Evolutionary conservation across 2,329 filamentous ascomycete genomes (phyloP), one percentile per base, ranked within the genome.

Genomic region (Phialocephala sp.): DNA sequence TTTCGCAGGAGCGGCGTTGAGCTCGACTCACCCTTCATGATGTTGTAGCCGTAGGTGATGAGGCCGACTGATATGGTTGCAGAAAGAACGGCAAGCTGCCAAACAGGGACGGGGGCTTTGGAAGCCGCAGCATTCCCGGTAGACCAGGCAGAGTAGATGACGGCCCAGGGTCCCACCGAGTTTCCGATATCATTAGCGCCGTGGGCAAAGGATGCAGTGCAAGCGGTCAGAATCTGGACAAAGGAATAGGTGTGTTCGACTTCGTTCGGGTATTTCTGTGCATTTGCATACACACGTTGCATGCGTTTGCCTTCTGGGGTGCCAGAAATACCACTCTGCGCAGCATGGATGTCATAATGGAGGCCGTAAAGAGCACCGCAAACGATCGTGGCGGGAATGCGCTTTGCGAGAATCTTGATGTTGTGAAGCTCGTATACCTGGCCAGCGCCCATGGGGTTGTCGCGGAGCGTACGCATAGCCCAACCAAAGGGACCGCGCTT

Each of bases 291-390:
- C 65, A 91, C 88, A 52, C 85, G 82, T 73, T 85, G 80, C 89
- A 92, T 92, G 67, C 91, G 89, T 41, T 80, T 80, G 65, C 90
- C 91, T 67, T 93, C 91, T 8, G 90, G 90, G 1, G 91, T 92
- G 24, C 90, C 90, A 14, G 82, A 75, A 54, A 92, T 84, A 75
- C 91, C 91, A 60, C 83, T 82, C 81, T 93, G 91, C 4, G 90
- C 89, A 58, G 86, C 84, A 83, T 94, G 91, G 74, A 94, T 94
- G 72, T 94, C 91, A 80, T 94, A 94, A 83, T 94, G 83, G 32
- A 90, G 76, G 77, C 92, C 92, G 76, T 94, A 94, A 60, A 93
- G 85, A 18, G 82, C 75, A 63, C 83, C 90, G 69, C 82, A 82
- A 52, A 88, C 82, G 67, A 91, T 76, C 78, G 84, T 84, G 59